Base-by-base conservation (phyloP, 2,329 filamentous ascomycete species). In the Uncinocarpus reesii region DNA sequence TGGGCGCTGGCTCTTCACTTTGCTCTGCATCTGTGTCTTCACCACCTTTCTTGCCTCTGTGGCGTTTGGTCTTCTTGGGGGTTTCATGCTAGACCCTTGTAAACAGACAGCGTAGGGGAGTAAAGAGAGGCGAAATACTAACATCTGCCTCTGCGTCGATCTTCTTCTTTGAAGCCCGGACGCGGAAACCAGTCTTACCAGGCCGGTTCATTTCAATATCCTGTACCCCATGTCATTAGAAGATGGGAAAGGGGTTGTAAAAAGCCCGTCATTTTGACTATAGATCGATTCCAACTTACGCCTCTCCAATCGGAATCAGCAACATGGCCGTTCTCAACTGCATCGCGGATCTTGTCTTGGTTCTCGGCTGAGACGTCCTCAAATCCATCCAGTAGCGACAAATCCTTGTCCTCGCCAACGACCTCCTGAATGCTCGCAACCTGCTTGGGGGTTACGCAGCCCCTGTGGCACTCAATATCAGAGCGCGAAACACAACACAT, bases 261-360 rank as follows among this genome's bases (percentile, higher is more conserved):
- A 48, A 26, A 34, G 31, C 32, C 20, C 32, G 15, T 3, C 8
- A 41, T 36, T 35, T 41, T 13, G 29, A 20, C 29, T 28, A 29
- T 20, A 29, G 21, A 38, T 23, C 1, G 11, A 10, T 29, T 11
- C 26, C 26, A 52, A 45, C 84, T 69, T 75, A 94, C 88, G 10
- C 87, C 87, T 28, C 83, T 90, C 80, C 87, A 95, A 57, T 95
- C 90, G 44, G 86, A 82, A 35, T 86, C 75, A 56, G 84, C 83
- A 57, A 96, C 83, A 58, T 92, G 85, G 20, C 86, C 87, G 62
- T 89, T 76, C 50, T 76, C 73, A 20, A 95, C 65, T 44, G 84
- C 86, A 38, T 76, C 76, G 43, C 76, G 73, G 55, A 95, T 71
- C 71, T 92, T 95, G 37, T 78, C 78, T 65, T 89, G 79, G 1